Evolutionary conservation across 306 rosid genomes (phyloP), one percentile per base, ranked within the genome.

Genomic region (Albizia julibrissin): DNA sequence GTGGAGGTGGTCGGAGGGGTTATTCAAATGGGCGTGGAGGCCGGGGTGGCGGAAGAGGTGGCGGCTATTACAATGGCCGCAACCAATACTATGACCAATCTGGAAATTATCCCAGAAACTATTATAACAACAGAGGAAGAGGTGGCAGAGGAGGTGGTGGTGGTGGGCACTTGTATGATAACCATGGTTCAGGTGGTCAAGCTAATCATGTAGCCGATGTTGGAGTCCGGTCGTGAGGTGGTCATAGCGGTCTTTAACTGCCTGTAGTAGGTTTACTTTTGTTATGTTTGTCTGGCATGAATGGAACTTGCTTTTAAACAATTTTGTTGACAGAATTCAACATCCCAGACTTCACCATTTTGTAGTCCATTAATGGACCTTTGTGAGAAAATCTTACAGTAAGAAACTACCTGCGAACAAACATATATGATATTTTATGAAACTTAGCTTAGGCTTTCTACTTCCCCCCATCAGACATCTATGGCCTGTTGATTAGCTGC

Each of bases 21-120:
- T 90, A 86, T 76, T 64, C 92, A 34, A 95, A 89, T 68, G 96
- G 93, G 1, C 99, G 97, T 65, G 98, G 97, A 59, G 89, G 95
- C 39, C 91, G 98, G 6, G 88, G 92, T 47, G 89, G 91, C 6
- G 84, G 93, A 64, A 79, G 93, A 74, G 92, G 90, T 24, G 85
- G 93, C 24, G 78, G 91, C 83, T 96, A 82, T 86, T 91, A 88
- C 84, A 91, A 88, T 84, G 99, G 97, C 62, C 93, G 93, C 66
- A 86, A 80, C 87, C 96, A 90, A 82, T 93, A 85, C 40, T 88
- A 88, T 79, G 99, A 95, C 42, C 98, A 95, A 87, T 87, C 97
- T 42, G 97, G 94, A 70, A 93, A 85, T 79, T 91, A 96, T 81
- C 94, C 84, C 8, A 91, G 97, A 83, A 91, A 84, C 87, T 61